Base-by-base conservation (phyloP, 169 alveolate species). In the Cryptosporidium tyzzeri region DNA sequence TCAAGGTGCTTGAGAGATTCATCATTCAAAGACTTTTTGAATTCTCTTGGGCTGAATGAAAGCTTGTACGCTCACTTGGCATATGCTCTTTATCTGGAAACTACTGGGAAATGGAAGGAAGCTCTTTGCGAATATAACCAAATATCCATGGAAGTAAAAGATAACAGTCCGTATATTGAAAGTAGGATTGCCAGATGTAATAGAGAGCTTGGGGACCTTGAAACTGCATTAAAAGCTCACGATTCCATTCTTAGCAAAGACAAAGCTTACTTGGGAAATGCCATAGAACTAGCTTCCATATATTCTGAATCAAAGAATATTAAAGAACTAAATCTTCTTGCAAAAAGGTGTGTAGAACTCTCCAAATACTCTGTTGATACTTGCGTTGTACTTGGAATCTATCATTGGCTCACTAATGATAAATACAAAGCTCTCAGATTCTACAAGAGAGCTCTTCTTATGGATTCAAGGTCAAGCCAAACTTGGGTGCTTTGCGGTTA, bases 321-420 rank as follows among this genome's bases (percentile, higher is more conserved):
- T 29, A 65, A 65, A 45, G 89, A 80, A 35, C 50, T 80, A 45
- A 80, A 51, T 44, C 41, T 80, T 29, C 74, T 80, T 10, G 73
- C 89, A 31, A 39, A 65, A 3, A 80, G 70, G 45, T 80, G 89
- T 33, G 73, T 65, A 12, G 75, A 80, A 21, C 71, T 80, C 1
- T 59, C 89, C n/a, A 65, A 80, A 31, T 80, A 80, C 45, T 80
- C 89, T 7, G 61, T 50, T 59, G 89, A 80, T 21, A 80, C 89
- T 26, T 80, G 80, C 35, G 33, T 80, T 37, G 89, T 80, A 6
- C 73, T 80, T 23, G 89, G 89, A 16, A 80, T 80, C 45, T 80
- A 80, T 16, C 89, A 80, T 14, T 80, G 89, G 89, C 70, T 50
- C 69, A 65, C 89, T 26, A 80, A 80, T 62, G 89, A 80, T 33